Conservation (phyloP, 768 basidiomycete genomes). For the Jaapia argillacea region DNA sequence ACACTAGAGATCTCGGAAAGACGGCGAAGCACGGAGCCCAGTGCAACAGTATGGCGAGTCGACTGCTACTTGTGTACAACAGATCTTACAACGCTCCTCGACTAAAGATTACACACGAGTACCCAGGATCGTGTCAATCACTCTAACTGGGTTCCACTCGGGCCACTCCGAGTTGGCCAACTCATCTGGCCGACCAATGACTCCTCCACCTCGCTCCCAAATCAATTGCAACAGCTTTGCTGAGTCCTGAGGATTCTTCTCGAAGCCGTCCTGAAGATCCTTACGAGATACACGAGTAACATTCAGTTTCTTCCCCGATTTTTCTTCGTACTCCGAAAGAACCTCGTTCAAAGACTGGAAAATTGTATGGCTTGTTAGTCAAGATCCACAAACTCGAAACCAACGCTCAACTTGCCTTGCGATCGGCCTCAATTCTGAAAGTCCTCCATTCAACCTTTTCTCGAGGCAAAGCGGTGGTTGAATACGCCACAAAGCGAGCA, state of each 20-base stretch:
- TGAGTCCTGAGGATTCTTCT: neutral
- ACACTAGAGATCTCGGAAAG: too few relatives aligned
- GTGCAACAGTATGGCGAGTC: too few relatives aligned
- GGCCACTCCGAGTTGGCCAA: neutral
- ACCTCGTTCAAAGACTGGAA: neutral
- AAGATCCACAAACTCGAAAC: neutral
- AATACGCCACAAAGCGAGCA: conserved; percentile 2
- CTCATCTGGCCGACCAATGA: neutral
- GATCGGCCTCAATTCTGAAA: conserved; percentile 1
- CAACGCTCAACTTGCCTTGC: neutral
- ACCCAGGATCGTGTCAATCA: neutral
- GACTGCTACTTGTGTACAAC: too few relatives aligned
- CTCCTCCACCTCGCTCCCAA: neutral
- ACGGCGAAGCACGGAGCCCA: too few relatives aligned
- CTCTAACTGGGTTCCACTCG: neutral
- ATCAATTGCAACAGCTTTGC: neutral
- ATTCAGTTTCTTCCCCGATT: neutral
- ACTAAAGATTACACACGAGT: too few relatives aligned
- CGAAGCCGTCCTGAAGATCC: neutral
- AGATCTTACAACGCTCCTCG: too few relatives aligned
- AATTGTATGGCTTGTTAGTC: neutral
- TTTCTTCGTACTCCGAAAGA: neutral
- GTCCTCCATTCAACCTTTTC: neutral
- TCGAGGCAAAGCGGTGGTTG: neutral
- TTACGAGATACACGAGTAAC: neutral